These are phyloP conservation scores for Aspergillus homomorphus DNA, from an alignment of 495 filamentous ascomycete genomes.

Conservation along the genomic window DNA sequence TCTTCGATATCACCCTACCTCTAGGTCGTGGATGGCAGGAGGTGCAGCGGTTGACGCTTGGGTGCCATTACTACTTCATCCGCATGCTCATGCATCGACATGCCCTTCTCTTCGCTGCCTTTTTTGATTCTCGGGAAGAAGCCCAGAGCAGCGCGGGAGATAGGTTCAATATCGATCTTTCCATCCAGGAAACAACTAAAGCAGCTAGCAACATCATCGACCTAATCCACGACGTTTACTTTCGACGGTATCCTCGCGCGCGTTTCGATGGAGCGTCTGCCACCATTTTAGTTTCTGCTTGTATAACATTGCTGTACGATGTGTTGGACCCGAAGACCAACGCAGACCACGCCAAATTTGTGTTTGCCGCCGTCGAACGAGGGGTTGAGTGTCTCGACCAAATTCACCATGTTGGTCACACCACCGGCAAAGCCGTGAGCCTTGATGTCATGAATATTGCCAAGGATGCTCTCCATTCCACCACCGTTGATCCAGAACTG, in stretches of 20 bases:
- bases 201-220: background rate
- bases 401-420: background rate
- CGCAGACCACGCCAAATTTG: background rate
- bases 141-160: background rate
- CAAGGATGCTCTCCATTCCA: background rate
- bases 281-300: background rate
- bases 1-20: background rate
- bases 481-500: background rate
- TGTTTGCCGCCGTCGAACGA: constrained; percentile 1
- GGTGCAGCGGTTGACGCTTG: constrained; percentile 1
- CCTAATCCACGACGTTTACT: constrained; percentile 1
- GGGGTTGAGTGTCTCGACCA: constrained; percentile 3
- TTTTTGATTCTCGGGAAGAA: background rate
- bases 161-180: background rate
- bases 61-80: background rate
- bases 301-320: constrained; percentile 1
- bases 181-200: background rate
- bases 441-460: constrained; percentile 4
- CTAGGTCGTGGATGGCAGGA: background rate
- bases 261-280: background rate
- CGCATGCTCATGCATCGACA: background rate
- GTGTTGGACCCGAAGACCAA: background rate
- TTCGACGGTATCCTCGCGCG: background rate
- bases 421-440: constrained; percentile 4
- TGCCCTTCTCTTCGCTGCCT: background rate